Conservation (phyloP, 768 basidiomycete genomes). For the Leccinum ochraceum region DNA sequence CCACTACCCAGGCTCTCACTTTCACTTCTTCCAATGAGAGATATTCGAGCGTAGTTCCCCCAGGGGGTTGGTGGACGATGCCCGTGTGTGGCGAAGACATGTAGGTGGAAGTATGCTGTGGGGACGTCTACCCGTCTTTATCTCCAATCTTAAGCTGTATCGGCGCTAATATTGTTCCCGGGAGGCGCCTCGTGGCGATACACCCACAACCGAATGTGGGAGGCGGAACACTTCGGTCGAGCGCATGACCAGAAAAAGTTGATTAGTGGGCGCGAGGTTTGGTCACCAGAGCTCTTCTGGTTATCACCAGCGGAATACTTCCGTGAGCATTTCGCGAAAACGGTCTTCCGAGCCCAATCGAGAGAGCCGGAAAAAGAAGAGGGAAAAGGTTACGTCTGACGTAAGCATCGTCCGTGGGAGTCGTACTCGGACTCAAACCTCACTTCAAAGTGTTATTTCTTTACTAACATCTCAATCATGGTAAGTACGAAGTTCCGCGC, state of each 20-base stretch:
- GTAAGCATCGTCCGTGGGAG: neutral
- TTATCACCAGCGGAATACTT: slow-evolving; percentile 14
- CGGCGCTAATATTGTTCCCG: neutral
- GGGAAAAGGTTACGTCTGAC: neutral
- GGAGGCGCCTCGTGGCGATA: slow-evolving; percentile 2
- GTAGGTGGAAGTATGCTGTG: slow-evolving; percentile 11
- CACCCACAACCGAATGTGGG: slow-evolving; percentile 9
- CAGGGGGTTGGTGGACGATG: slow-evolving; percentile 33
- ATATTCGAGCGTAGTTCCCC: slow-evolving; percentile 26
- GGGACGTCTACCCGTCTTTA: slow-evolving; percentile 6
- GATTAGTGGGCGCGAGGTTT: neutral
- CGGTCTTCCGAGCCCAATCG: neutral
- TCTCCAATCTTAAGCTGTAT: slow-evolving; percentile 13
- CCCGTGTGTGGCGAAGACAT: slow-evolving; percentile 27
- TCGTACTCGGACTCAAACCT: too few relatives aligned
- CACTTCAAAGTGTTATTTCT: too few relatives aligned
- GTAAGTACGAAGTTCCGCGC: slow-evolving; percentile 4
- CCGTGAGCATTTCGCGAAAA: neutral
- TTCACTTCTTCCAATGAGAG: slow-evolving; percentile 45
- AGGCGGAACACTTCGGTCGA: neutral
- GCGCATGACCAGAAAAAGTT: slow-evolving; percentile 2
- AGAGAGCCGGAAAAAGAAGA: neutral
- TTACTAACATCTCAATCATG: neutral
- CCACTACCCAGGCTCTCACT: slow-evolving; percentile 43
- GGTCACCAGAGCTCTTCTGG: neutral